These are phyloP conservation scores for Neonectria magnoliae DNA, from an alignment of 2,329 filamentous ascomycete genomes.

Conservation along the genomic window DNA sequence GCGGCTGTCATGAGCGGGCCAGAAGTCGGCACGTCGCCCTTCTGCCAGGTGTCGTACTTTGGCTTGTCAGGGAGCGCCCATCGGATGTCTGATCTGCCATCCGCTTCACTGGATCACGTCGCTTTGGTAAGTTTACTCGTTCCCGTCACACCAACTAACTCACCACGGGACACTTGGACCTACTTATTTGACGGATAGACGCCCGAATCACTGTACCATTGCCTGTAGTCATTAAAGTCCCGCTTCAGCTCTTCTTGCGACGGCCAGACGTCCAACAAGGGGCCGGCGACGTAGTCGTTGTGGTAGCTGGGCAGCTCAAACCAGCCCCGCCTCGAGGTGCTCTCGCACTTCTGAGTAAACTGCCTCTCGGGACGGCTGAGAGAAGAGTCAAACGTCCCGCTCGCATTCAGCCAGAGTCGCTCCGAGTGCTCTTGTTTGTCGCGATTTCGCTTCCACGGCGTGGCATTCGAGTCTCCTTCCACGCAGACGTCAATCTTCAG, in stretches of 20 bases:
- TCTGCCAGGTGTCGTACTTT: no score
- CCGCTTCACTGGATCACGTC: no score
- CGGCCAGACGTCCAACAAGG: slow-evolving; percentile 18
- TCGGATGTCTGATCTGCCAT: no score
- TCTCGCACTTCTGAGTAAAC: slow-evolving; percentile 19
- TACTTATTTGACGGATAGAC: neutral
- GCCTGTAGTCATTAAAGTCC: slow-evolving; percentile 7
- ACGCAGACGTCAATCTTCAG: slow-evolving; percentile 8
- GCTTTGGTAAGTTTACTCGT: no score
- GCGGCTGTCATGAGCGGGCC: slow-evolving; percentile 23
- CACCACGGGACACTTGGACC: neutral
- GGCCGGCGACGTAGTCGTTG: slow-evolving; percentile 2
- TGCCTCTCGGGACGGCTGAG: neutral
- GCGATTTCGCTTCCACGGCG: slow-evolving; percentile 15
- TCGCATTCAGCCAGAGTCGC: slow-evolving; percentile 10
- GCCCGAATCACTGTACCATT: neutral
- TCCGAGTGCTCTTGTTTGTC: slow-evolving; percentile 25
- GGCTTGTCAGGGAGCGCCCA: neutral
- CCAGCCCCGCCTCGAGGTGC: slow-evolving; percentile 27
- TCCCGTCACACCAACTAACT: neutral
- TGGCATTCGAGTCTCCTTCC: slow-evolving; percentile 10
- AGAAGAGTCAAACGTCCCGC: neutral
- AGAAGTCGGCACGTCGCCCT: neutral
- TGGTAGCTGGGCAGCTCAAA: slow-evolving; percentile 26
- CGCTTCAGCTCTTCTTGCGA: neutral